Evolutionary conservation across 2,329 filamentous ascomycete species (phyloP).

Genomic region (Fusarium sp.): DNA sequence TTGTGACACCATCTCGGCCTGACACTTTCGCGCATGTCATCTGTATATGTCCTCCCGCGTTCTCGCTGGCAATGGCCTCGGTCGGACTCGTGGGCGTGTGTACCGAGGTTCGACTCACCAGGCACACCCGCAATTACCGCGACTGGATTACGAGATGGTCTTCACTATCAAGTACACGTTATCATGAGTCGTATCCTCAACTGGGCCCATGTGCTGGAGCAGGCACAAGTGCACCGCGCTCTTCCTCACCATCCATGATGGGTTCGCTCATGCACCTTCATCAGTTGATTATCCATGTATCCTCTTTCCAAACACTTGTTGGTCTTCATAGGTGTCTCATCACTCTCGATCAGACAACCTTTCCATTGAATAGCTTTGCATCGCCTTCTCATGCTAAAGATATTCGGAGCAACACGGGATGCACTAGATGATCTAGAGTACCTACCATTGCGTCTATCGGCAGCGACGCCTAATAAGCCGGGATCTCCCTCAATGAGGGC

Average conservation of each 20-base stretch:
- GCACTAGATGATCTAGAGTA: neutral
- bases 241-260: neutral
- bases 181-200: neutral
- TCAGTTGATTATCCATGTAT: neutral
- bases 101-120: neutral
- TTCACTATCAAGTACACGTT: neutral
- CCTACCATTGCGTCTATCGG: neutral
- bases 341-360: neutral
- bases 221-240: neutral
- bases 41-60: neutral
- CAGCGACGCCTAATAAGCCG: neutral
- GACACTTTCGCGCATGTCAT: neutral
- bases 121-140: neutral
- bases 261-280: neutral
- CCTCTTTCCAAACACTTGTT: neutral
- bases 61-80: neutral
- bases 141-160: neutral
- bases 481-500: neutral
- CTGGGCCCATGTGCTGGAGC: neutral
- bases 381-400: neutral
- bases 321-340: neutral
- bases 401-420: neutral
- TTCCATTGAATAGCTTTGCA: neutral
- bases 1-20: conserved; percentile 10
- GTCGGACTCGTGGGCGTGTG: neutral